A percentile compares a stretch with the other conserved stretches of the same genome.
These are phyloP conservation scores for Leccinellum rugosiceps DNA, from an alignment of 768 basidiomycete species.

Conservation along the genomic window DNA sequence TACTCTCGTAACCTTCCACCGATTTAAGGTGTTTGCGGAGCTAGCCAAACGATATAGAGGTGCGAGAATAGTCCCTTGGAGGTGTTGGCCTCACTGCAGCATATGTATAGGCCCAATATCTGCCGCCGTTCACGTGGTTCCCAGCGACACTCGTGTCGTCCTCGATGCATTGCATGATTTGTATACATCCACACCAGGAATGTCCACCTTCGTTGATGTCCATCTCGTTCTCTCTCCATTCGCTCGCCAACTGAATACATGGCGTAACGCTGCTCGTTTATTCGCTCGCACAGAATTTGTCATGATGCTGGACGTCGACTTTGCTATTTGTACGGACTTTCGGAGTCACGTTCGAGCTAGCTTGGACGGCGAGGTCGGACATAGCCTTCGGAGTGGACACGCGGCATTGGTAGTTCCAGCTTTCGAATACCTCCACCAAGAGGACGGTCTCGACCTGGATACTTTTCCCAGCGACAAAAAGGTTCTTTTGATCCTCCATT, in stretches of 20 bases:
- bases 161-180: constrained; percentile 63
- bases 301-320: constrained; percentile 92
- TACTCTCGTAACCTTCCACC: constrained; percentile 77
- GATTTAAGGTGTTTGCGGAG: constrained; percentile 67
- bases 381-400: constrained; percentile 51
- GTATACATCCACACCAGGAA: constrained; percentile 61
- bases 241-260: constrained; percentile 85
- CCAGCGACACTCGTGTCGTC: constrained; percentile 39
- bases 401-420: constrained; percentile 81
- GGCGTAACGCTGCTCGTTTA: constrained; percentile 82
- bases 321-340: constrained; percentile 81
- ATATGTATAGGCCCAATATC: constrained; percentile 71
- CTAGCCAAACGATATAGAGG: constrained; percentile 80
- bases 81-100: background rate
- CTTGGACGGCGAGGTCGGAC: constrained; percentile 29
- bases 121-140: constrained; percentile 71
- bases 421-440: constrained; percentile 71
- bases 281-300: constrained; percentile 82
- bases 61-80: constrained; percentile 26
- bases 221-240: constrained; percentile 83
- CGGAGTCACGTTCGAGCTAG: constrained; percentile 51
- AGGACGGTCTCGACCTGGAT: constrained; percentile 55
- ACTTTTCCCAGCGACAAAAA: constrained; percentile 69
- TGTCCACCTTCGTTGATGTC: constrained; percentile 73
- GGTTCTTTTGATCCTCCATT: constrained; percentile 32